Evolutionary conservation across 495 filamentous ascomycete species (phyloP).

Genomic region (Penicillium cataractarum): DNA sequence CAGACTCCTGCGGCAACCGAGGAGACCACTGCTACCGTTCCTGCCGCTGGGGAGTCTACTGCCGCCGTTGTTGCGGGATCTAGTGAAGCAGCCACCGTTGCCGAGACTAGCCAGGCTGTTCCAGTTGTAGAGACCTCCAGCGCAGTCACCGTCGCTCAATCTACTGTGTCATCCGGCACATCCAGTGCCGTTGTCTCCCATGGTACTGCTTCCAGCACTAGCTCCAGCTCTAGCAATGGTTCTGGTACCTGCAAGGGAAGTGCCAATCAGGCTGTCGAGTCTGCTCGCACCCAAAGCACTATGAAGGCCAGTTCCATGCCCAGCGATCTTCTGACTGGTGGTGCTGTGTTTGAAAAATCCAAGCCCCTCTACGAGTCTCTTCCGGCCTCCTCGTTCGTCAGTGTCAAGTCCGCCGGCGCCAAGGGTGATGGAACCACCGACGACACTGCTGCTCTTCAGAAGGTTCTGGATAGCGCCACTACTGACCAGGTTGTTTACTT

Average conservation of each 20-base stretch:
- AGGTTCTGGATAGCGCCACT: conserved; percentile 63
- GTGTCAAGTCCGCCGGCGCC: conserved; percentile 75
- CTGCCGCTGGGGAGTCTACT: not conserved
- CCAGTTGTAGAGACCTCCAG: conserved; percentile 1
- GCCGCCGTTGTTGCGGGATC: conserved; percentile 7
- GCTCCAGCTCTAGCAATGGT: conserved; percentile 22
- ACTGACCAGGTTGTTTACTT: conserved; percentile 79
- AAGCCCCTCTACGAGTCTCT: conserved; percentile 67
- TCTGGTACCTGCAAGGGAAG: conserved; percentile 29
- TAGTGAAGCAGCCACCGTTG: conserved; percentile 1
- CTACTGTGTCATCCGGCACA: not conserved
- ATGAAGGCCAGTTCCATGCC: conserved; percentile 43
- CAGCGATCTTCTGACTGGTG: conserved; percentile 39
- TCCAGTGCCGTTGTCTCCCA: not conserved
- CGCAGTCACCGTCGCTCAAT: conserved; percentile 4
- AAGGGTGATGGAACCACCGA: conserved; percentile 73
- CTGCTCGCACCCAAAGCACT: conserved; percentile 44
- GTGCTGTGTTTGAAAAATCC: conserved; percentile 64
- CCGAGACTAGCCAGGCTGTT: conserved; percentile 3
- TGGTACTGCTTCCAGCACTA: conserved; percentile 15
- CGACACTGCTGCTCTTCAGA: conserved; percentile 68
- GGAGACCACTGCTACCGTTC: not conserved
- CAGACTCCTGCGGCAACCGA: not conserved
- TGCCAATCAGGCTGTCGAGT: conserved; percentile 33
- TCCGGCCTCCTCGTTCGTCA: conserved; percentile 59